phyloP scores from a whole-genome alignment of 257 asterid genomes.

The Solanum pennellii region DNA sequence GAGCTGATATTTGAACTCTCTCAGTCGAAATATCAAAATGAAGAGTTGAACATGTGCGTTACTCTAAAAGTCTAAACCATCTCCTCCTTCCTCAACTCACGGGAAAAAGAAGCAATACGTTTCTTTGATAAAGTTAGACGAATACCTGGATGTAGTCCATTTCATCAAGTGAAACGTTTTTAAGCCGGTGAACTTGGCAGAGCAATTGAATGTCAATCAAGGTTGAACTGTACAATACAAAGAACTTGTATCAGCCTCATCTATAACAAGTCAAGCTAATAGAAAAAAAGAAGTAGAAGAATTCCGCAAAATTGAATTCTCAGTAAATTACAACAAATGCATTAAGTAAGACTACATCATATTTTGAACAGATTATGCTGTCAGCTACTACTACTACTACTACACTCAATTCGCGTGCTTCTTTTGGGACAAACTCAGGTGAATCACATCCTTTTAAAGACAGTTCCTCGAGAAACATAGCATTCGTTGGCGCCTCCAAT shows the following conservation, averaged over 20 bases:
- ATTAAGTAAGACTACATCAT: not conserved
- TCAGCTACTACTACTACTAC: not conserved
- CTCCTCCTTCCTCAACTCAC: not conserved
- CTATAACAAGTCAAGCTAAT: not conserved
- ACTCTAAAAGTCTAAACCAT: not conserved
- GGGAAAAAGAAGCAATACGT: not conserved
- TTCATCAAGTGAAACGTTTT: no score
- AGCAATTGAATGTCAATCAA: not conserved
- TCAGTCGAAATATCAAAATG: not conserved
- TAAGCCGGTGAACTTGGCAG: not conserved
- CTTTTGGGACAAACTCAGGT: not conserved
- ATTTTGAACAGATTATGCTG: not conserved
- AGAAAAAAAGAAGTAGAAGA: not conserved
- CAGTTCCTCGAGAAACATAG: not conserved
- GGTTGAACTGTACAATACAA: not conserved
- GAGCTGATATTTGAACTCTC: not conserved
- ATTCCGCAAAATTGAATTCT: not conserved
- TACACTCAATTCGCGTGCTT: fast-evolving
- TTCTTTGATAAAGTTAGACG: no score
- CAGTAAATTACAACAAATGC: not conserved
- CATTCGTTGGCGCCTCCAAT: not conserved
- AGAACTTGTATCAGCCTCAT: not conserved
- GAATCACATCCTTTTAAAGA: fast-evolving
- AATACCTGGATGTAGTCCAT: no score
- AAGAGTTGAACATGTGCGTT: not conserved